These are phyloP conservation scores for Leccinellum albellum DNA, from an alignment of 768 basidiomycete species.

Conservation along the genomic window DNA sequence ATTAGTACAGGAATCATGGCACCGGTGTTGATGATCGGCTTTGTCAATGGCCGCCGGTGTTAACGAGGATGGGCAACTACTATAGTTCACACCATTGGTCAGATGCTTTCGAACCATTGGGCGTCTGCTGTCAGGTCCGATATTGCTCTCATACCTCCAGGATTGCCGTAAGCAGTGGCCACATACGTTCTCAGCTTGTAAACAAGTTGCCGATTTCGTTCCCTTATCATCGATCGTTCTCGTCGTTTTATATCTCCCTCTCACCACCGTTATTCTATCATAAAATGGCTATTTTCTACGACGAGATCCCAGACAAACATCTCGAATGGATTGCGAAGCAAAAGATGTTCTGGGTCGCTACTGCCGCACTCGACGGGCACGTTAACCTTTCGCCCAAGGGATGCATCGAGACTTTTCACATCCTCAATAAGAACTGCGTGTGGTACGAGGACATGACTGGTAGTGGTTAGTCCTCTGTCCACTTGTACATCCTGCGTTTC, in stretches of 20 bases:
- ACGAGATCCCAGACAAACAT: conserved; percentile 51
- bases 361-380: conserved; percentile 61
- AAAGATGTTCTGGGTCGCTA: conserved; percentile 70
- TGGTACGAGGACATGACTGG: conserved; percentile 79
- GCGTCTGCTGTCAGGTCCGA: no score
- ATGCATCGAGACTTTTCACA: conserved; percentile 55
- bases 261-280: background rate
- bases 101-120: background rate
- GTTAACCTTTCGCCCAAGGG: conserved; percentile 72
- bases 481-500: background rate
- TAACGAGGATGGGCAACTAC: background rate
- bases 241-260: background rate
- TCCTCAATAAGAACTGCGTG: conserved; percentile 48
- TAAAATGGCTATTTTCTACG: conserved; percentile 54
- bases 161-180: background rate
- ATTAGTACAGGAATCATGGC: background rate
- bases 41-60: background rate
- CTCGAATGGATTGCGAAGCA: conserved; percentile 58
- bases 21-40: background rate
- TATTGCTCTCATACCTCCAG: background rate
- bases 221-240: background rate
- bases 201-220: background rate
- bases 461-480: conserved; percentile 44
- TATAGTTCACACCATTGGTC: background rate
- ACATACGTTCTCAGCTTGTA: background rate